These are phyloP conservation scores for Zygoascus sp. DNA, from an alignment of 1,139 yeast genomes.

Conservation along the genomic window DNA sequence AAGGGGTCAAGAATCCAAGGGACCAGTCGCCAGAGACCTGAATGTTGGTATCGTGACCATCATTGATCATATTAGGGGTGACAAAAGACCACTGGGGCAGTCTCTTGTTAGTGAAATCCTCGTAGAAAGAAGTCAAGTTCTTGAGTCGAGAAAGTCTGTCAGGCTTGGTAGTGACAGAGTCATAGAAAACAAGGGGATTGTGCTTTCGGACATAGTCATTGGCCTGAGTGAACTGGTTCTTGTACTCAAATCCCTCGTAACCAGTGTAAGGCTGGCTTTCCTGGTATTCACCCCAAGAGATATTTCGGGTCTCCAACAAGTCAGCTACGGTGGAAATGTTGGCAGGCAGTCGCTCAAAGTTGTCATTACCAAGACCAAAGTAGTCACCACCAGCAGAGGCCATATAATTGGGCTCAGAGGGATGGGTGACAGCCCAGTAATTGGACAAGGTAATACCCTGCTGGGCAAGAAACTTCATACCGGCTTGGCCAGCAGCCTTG, in stretches of 20 bases:
- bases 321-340: slow-evolving; percentile 46
- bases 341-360: slow-evolving; percentile 40
- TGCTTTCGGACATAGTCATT: slow-evolving; percentile 49
- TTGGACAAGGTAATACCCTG: slow-evolving; percentile 44
- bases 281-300: slow-evolving; percentile 49
- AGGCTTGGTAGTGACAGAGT: slow-evolving; percentile 35
- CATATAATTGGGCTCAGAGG: slow-evolving; percentile 49
- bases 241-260: slow-evolving; percentile 43
- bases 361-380: slow-evolving; percentile 43
- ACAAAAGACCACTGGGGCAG: slow-evolving; percentile 48
- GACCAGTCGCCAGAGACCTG: slow-evolving; percentile 44
- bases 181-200: slow-evolving; percentile 43
- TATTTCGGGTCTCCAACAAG: slow-evolving; percentile 40
- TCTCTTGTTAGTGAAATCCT: slow-evolving; percentile 37
- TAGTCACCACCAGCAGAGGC: slow-evolving; percentile 47
- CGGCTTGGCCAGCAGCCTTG: slow-evolving; percentile 44
- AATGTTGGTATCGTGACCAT: slow-evolving; percentile 46
- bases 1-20: slow-evolving; percentile 40
- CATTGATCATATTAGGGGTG: slow-evolving; percentile 49
- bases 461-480: slow-evolving; percentile 39
- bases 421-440: slow-evolving; percentile 48
- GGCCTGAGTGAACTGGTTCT: slow-evolving; percentile 40
- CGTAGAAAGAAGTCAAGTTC: slow-evolving; percentile 42
- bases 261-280: slow-evolving; percentile 49
- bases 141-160: slow-evolving; percentile 41